Base-by-base conservation (phyloP, 2,329 filamentous ascomycete species). In the Ophiostoma sp. region DNA sequence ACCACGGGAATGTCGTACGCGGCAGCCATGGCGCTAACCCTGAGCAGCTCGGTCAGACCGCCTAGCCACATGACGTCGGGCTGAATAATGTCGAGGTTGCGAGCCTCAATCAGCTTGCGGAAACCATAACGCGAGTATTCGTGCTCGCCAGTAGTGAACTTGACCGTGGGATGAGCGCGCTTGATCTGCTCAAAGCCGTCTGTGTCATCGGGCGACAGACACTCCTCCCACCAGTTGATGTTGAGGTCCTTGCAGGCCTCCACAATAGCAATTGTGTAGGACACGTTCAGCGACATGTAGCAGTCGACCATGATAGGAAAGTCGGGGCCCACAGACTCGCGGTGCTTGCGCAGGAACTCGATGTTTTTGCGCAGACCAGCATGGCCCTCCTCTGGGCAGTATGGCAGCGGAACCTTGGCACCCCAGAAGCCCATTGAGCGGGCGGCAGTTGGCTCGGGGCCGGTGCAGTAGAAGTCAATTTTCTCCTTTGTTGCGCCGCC, bases 201-300 rank as follows among this genome's bases (percentile, higher is more conserved):
- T 64, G 90, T 92, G 81, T 97, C 93, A 78, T 97, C 93, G 11
- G 93, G 93, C 42, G 89, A 90, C 71, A 97, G 81, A 72, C 92
- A 96, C 81, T 97, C 93, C 81, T 97, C 93, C 92, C 92, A 97
- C 93, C 93, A 97, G 81, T 97, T 93, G 77, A 97, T 93, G 78
- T 94, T 85, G 73, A 97, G 85, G 73, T 93, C 88, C 74, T 91
- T 86, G 76, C 89, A 92, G 66, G 89, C 89, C 79, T 93, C 91
- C 70, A 91, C 93, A 38, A 97, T 84, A 78, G 97, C 90, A 73
- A 97, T 96, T 4, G 92, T 96, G 80, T 97, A 97, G 0, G 91
- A 82, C 40, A 97, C 93, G 75, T 93, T 97, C 75, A 97, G 82
- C 73, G 90, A 93, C 93, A 97, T 97, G 80, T 96, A 97, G 83